A percentile compares a stretch with the other conserved stretches of the same genome.
Conservation (phyloP, 148 eudicot genomes). For the Hydrangea macrophylla region DNA sequence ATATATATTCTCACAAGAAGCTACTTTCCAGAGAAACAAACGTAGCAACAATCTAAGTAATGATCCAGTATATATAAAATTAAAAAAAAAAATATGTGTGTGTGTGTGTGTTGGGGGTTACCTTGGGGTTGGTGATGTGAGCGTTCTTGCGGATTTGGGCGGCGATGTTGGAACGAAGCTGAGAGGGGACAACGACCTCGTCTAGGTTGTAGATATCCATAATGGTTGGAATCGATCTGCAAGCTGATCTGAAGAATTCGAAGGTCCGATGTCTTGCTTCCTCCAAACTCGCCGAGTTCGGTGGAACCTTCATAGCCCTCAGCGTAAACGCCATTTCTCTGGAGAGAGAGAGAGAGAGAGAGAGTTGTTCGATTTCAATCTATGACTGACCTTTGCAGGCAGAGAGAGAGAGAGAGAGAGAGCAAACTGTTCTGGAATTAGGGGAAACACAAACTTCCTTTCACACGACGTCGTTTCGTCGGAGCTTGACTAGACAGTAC, state of each 20-base stretch:
- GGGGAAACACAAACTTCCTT: too few relatives aligned
- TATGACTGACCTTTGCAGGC: too few relatives aligned
- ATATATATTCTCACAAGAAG: neutral
- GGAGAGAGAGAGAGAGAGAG: too few relatives aligned
- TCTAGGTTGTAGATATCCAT: constrained; percentile 84
- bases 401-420: too few relatives aligned
- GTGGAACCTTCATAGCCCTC: constrained; percentile 52
- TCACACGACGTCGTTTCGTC: too few relatives aligned
- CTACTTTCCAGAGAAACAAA: neutral
- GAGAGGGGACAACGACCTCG: constrained; percentile 59
- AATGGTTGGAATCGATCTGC: constrained; percentile 71
- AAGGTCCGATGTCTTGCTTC: constrained; percentile 69
- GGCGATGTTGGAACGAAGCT: constrained; percentile 77
- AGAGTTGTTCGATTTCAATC: too few relatives aligned
- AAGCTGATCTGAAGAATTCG: constrained; percentile 70
- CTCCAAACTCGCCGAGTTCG: constrained; percentile 62
- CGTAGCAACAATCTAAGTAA: neutral
- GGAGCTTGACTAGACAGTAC: too few relatives aligned
- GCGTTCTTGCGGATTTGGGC: constrained; percentile 77
- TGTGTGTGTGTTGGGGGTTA: constrained; percentile 1
- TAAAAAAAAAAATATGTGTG: neutral
- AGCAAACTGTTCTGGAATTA: too few relatives aligned
- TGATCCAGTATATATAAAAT: neutral
- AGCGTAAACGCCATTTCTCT: constrained; percentile 45
- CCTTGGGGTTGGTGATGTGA: constrained; percentile 74